Percentiles rank a stretch among this genome's conserved stretches.
phyloP scores from a whole-genome alignment of 495 filamentous ascomycete species.

The Daldinia concentrica region DNA sequence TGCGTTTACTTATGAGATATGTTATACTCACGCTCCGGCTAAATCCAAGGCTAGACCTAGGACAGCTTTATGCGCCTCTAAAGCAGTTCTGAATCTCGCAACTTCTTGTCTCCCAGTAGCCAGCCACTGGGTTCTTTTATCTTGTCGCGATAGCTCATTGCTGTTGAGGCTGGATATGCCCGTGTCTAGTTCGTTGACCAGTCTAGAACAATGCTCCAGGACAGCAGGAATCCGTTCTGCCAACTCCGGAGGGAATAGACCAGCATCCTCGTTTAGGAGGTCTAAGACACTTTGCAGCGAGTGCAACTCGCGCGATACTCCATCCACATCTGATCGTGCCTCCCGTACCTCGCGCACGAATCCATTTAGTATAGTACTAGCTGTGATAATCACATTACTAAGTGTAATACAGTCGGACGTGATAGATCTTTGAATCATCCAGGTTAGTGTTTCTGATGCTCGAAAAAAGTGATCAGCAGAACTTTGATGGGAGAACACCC shows the following conservation, averaged over 20 bases:
- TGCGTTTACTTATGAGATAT: slow-evolving; percentile 10
- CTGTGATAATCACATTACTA: slow-evolving; percentile 48
- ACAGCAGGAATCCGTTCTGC: slow-evolving; percentile 51
- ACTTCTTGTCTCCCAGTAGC: slow-evolving; percentile 49
- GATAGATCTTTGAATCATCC: slow-evolving; percentile 51
- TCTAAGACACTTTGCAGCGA: slow-evolving; percentile 57
- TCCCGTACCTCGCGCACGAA: slow-evolving; percentile 60
- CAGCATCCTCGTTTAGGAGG: slow-evolving; percentile 57
- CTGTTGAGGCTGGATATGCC: slow-evolving; percentile 46
- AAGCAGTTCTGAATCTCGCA: slow-evolving; percentile 45
- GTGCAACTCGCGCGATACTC: slow-evolving; percentile 58
- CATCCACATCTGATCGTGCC: slow-evolving; percentile 56
- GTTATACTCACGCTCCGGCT: slow-evolving; percentile 49
- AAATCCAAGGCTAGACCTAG: slow-evolving; percentile 56
- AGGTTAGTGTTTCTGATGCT: slow-evolving; percentile 42
- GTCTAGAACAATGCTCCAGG: slow-evolving; percentile 47
- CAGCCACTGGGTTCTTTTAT: slow-evolving; percentile 55
- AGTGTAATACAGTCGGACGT: slow-evolving; percentile 54
- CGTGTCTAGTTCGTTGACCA: slow-evolving; percentile 50
- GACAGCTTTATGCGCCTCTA: slow-evolving; percentile 52
- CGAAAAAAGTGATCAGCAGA: slow-evolving; percentile 31
- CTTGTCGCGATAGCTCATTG: slow-evolving; percentile 45
- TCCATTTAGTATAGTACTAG: slow-evolving; percentile 41
- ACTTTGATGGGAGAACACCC: slow-evolving; percentile 37
- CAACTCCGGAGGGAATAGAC: slow-evolving; percentile 49